Evolutionary conservation across 2,329 filamentous ascomycete species (phyloP).

Genomic region (Myriosclerotinia duriaeana): DNA sequence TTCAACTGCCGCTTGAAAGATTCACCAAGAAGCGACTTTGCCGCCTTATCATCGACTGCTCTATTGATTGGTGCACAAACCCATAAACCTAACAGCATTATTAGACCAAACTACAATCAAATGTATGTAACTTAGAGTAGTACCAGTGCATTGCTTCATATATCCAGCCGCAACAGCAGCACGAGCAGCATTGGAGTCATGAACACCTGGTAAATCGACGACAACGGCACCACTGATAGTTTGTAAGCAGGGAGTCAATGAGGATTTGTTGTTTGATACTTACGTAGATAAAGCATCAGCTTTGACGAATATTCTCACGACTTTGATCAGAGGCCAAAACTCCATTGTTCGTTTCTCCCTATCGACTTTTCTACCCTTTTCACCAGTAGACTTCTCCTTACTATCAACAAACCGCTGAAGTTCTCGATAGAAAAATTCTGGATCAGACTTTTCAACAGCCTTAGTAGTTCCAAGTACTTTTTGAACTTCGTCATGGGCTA

Average conservation of each 20-base stretch:
- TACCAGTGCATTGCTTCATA: conserved; percentile 55
- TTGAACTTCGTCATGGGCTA: conserved; percentile 31
- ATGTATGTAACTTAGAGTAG: not conserved
- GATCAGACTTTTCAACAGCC: conserved; percentile 25
- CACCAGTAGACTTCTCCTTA: conserved; percentile 38
- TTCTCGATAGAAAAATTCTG: conserved; percentile 30
- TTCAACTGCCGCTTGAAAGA: conserved; percentile 59
- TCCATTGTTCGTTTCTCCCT: conserved; percentile 40
- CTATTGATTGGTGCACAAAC: conserved; percentile 62
- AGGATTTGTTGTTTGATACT: not conserved
- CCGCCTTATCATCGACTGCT: conserved; percentile 59
- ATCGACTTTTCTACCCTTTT: conserved; percentile 41
- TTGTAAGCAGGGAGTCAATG: not conserved
- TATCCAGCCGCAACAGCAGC: conserved; percentile 51
- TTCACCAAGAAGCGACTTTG: conserved; percentile 55
- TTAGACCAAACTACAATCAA: not conserved
- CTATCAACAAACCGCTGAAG: conserved; percentile 35
- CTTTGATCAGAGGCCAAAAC: conserved; percentile 44
- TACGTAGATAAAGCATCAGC: conserved; percentile 45
- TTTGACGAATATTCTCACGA: conserved; percentile 47
- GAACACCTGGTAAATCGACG: conserved; percentile 55
- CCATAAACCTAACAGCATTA: conserved; percentile 48
- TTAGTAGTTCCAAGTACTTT: conserved; percentile 31
- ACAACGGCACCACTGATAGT: conserved; percentile 48
- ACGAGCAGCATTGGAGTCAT: conserved; percentile 51